A percentile compares a stretch with the other conserved stretches of the same genome.
phyloP scores from a whole-genome alignment of 305 asterid species.

The Solanum hybrid region DNA sequence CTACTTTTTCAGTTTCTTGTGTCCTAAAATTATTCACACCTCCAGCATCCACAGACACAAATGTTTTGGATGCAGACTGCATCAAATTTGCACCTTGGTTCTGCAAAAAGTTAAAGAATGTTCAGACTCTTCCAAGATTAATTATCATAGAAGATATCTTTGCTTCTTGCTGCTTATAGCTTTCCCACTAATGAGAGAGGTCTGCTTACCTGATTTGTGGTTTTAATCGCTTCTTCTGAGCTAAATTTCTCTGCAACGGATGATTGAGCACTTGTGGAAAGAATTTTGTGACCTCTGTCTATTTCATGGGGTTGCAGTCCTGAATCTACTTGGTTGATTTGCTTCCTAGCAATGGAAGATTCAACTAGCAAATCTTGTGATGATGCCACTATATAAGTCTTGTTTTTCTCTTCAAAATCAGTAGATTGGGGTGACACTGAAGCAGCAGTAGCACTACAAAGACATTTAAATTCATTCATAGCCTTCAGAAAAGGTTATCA shows the following conservation, averaged over 20 bases:
- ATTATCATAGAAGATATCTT: background rate
- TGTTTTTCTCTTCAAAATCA: slow-evolving; percentile 39
- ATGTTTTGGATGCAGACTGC: slow-evolving; percentile 13
- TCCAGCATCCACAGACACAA: slow-evolving; percentile 12
- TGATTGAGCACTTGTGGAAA: background rate
- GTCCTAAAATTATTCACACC: slow-evolving; percentile 5
- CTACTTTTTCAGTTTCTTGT: slow-evolving; percentile 21
- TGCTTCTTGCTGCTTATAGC: background rate
- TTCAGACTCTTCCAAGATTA: slow-evolving; percentile 2
- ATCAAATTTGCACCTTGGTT: slow-evolving; percentile 13
- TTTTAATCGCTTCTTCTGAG: background rate
- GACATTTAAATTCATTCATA: slow-evolving; percentile 10
- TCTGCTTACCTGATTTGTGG: slow-evolving; percentile 9
- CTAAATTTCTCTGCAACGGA: slow-evolving; percentile 13
- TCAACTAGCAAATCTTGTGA: background rate
- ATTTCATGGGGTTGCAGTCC: slow-evolving; percentile 3
- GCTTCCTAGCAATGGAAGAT: background rate
- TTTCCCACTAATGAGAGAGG: background rate
- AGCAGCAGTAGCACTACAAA: slow-evolving; percentile 54
- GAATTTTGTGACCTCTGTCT: background rate
- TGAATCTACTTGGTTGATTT: background rate
- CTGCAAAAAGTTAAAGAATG: slow-evolving; percentile 6
- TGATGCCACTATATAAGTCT: slow-evolving; percentile 2
- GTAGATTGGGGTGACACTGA: slow-evolving; percentile 27
- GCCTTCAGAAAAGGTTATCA: background rate